Evolutionary conservation across 345 rosid species (phyloP).

Genomic region (Syzygium aqueum): DNA sequence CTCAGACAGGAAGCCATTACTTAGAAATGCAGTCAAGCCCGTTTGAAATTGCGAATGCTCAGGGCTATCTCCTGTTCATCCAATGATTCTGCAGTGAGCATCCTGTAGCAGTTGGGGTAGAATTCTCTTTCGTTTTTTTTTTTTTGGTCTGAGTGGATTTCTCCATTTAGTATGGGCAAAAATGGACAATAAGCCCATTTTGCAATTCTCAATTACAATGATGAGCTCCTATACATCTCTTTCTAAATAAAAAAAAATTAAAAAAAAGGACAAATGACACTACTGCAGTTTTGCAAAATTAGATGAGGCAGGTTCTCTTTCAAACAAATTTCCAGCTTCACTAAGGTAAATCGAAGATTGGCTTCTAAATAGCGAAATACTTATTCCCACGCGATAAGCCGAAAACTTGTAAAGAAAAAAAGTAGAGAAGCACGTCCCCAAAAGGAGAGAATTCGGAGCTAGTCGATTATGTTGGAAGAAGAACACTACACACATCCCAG

Average conservation of each 20-base stretch:
- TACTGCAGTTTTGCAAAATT: not conserved
- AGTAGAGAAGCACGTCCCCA: not conserved
- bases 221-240: not conserved
- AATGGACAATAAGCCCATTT: not conserved
- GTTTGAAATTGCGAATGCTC: not conserved
- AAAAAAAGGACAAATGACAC: not conserved
- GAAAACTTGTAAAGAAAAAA: not conserved
- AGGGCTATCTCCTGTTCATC: not conserved
- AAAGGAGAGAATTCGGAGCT: not conserved
- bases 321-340: not conserved
- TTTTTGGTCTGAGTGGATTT: not conserved
- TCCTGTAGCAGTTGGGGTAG: not conserved
- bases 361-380: not conserved
- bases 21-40: not conserved
- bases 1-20: not conserved
- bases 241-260: not conserved
- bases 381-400: not conserved
- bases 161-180: not conserved
- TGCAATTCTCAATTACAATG: not conserved
- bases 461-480: not conserved
- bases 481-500: not conserved
- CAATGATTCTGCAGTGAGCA: not conserved
- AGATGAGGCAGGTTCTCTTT: not conserved
- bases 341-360: not conserved
- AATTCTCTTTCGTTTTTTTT: rapidly evolving